These are phyloP conservation scores for Didymella exigua DNA, from an alignment of 2,329 filamentous ascomycete species.

Conservation along the genomic window DNA sequence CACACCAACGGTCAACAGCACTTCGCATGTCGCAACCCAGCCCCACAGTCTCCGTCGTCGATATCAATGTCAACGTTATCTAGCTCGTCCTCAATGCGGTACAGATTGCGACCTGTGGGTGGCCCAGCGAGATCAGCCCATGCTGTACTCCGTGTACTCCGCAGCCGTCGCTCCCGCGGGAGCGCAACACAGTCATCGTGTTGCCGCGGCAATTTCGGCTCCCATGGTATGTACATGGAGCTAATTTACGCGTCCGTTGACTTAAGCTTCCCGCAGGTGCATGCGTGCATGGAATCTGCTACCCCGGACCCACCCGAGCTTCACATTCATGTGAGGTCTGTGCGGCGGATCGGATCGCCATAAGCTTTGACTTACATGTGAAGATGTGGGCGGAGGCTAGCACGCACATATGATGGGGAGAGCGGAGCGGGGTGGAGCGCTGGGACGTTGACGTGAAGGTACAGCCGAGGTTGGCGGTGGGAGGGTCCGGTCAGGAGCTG, in stretches of 20 bases:
- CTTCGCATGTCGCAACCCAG: background rate
- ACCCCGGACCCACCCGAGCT: conserved; percentile 24
- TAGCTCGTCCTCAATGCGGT: conserved; percentile 2
- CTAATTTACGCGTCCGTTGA: background rate
- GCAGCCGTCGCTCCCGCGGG: background rate
- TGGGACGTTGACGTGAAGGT: background rate
- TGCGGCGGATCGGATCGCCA: conserved; percentile 17
- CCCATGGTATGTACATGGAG: background rate
- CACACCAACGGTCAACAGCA: background rate
- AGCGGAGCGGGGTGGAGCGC: background rate
- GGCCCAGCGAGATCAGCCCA: background rate
- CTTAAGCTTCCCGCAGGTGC: background rate
- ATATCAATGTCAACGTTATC: background rate
- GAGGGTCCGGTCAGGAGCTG: background rate
- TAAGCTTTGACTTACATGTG: background rate
- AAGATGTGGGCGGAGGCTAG: background rate
- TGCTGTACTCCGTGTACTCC: background rate
- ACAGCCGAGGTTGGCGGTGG: conserved; percentile 7
- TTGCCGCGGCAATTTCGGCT: too few relatives aligned
- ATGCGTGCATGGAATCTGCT: background rate
- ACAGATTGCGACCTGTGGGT: conserved; percentile 3
- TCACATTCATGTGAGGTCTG: conserved; percentile 18
- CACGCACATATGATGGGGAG: background rate
- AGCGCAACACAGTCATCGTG: background rate
- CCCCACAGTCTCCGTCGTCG: background rate